These are phyloP conservation scores for Phaeolepiota aurea DNA, from an alignment of 768 basidiomycete species.

Conservation along the genomic window DNA sequence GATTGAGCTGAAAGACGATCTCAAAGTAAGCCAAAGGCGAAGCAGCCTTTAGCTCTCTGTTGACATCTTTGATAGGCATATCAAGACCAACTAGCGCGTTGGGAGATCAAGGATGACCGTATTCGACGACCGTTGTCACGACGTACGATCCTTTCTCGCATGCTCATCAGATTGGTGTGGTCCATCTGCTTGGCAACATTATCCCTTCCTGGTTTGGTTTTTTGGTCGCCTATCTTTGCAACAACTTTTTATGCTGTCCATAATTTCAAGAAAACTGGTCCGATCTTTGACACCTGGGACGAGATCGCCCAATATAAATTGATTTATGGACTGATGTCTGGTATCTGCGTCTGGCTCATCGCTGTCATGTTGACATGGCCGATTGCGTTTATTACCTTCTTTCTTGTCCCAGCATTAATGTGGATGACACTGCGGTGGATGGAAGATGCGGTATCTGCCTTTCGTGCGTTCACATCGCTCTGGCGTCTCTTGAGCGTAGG, in stretches of 20 bases:
- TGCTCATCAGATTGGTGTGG: constrained; percentile 60
- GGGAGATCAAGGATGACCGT: constrained; percentile 81
- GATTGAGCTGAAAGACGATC: constrained; percentile 34
- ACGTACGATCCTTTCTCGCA: constrained; percentile 49
- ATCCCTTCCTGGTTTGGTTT: constrained; percentile 67
- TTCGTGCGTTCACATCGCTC: constrained; percentile 65
- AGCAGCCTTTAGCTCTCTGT: too few relatives aligned
- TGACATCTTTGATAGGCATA: constrained; percentile 45
- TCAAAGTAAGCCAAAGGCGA: too few relatives aligned
- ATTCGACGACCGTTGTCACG: constrained; percentile 57
- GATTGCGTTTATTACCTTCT: constrained; percentile 43
- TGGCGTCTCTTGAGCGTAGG: constrained; percentile 56
- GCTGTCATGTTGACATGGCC: constrained; percentile 55
- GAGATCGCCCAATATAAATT: constrained; percentile 89
- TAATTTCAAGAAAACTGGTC: constrained; percentile 75
- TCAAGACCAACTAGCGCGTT: constrained; percentile 59
- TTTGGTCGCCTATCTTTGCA: constrained; percentile 76
- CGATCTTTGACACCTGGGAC: constrained; percentile 81
- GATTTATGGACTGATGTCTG: constrained; percentile 71
- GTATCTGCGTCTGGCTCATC: constrained; percentile 55
- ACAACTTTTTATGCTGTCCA: constrained; percentile 64
- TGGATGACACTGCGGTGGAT: constrained; percentile 88
- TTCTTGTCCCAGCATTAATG: constrained; percentile 68
- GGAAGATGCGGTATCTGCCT: constrained; percentile 75
- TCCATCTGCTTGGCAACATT: constrained; percentile 51